Percentiles rank a stretch among this genome's conserved stretches.
These are phyloP conservation scores for Calonectria pseudoturangicola DNA, from an alignment of 2,329 filamentous ascomycete species.

Conservation along the genomic window DNA sequence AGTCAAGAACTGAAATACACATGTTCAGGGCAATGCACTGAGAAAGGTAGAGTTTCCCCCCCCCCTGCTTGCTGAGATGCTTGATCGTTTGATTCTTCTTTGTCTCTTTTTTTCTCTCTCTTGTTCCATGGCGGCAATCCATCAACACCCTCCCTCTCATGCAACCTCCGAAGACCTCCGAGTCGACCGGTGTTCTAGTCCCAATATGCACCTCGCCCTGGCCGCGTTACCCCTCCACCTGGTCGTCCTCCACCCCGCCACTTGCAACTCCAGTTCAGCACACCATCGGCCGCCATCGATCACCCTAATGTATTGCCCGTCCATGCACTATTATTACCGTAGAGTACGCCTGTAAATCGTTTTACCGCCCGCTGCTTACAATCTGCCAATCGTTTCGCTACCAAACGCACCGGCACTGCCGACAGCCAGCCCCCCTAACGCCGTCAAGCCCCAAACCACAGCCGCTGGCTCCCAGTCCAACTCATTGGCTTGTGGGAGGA, in stretches of 20 bases:
- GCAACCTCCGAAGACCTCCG: conserved; percentile 17
- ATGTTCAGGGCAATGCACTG: conserved; percentile 1
- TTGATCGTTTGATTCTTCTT: background rate
- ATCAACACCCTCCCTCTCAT: background rate
- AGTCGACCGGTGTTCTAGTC: conserved; percentile 11
- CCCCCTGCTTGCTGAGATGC: background rate
- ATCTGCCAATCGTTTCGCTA: conserved; percentile 64
- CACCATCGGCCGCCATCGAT: conserved; percentile 17
- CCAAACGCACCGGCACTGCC: conserved; percentile 68
- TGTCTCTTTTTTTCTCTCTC: background rate
- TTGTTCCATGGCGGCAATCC: conserved; percentile 3
- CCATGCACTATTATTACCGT: conserved; percentile 14
- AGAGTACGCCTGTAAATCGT: background rate
- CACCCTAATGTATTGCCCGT: conserved; percentile 51
- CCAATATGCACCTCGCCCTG: background rate
- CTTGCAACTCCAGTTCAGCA: conserved; percentile 7
- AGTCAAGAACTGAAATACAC: conserved; percentile 8
- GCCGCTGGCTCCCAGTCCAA: conserved; percentile 67
- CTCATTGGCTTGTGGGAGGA: conserved; percentile 55
- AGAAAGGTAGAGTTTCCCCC: background rate
- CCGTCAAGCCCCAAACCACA: conserved; percentile 67
- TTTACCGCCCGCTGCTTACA: conserved; percentile 7
- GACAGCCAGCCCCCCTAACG: conserved; percentile 65
- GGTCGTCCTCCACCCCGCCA: conserved; percentile 14
- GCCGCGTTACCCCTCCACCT: conserved; percentile 16